Evolutionary conservation across 495 filamentous ascomycete genomes (phyloP), one percentile per base, ranked within the genome.

Genomic region (Lophiostoma macrostomum): DNA sequence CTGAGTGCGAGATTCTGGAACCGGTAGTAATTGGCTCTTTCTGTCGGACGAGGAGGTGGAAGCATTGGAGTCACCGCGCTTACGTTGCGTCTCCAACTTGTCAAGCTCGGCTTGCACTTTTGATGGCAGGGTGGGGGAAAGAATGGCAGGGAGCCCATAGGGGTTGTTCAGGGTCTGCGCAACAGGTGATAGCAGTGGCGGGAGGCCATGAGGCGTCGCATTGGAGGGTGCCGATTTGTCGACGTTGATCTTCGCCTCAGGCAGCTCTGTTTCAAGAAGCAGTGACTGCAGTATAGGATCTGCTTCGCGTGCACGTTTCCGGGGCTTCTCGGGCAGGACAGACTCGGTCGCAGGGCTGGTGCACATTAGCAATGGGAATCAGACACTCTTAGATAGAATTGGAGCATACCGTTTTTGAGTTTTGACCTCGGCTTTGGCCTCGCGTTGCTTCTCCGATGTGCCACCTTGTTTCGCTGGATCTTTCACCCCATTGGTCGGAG

Each of bases 141-240:
- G 50, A 27, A 64, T 51, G 28, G 60, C 35, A 5, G 60, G 60
- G 2, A 64, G 42, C 22, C 42, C 56, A 29, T 64, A 49, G 11
- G 56, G 60, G 22, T 64, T 60, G 22, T 39, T 20, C 25, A 64
- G 20, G 12, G 53, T 29, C 23, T 38, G 42, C n/a, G 24, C 36
- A 24, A 56, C 45, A 0, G 60, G 60, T 3, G 60, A 64, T 20
- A 64, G 38, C 4, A 64, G 24, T 18, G 56, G 56, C 11, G 60
- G 60, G 14, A 64, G 55, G 14, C 60, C 60, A 37, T 64, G 60
- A 12, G 60, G 60, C n/a, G 60, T 60, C 2, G 38, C 37, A 34
- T 60, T 48, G 11, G 60, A 64, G 8, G 49, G 47, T 4, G 16
- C 50, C n/a, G 56, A 56, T 24, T 22, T 34, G 22, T 64, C 56